Percentiles rank a stretch among this genome's conserved stretches.
These are phyloP conservation scores for Cryomyces minteri DNA, from an alignment of 495 filamentous ascomycete species.

Conservation along the genomic window DNA sequence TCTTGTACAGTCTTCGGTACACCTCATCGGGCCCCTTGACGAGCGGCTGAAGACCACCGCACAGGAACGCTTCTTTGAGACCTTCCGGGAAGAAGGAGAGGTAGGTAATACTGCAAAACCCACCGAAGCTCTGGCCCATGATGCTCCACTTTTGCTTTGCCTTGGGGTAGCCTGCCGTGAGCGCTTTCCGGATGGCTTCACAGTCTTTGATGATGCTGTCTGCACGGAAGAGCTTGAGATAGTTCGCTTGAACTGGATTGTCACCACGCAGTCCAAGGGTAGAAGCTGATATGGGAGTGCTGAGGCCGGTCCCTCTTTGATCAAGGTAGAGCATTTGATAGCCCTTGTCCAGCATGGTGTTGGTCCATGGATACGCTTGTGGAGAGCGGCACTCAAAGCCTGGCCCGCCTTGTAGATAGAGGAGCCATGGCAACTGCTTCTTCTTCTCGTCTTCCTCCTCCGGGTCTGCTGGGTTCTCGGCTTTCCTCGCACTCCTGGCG, in stretches of 20 bases:
- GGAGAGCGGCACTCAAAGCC: constrained; percentile 58
- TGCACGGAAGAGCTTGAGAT: constrained; percentile 73
- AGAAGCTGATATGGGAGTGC: constrained; percentile 53
- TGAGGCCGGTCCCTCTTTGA: constrained; percentile 76
- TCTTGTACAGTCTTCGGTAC: constrained; percentile 51
- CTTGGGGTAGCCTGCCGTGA: constrained; percentile 50
- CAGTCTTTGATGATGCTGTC: constrained; percentile 76
- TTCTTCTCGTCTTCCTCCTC: constrained; percentile 25
- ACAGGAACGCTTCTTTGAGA: constrained; percentile 63
- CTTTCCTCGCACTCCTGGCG: constrained; percentile 47
- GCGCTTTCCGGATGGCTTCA: constrained; percentile 59
- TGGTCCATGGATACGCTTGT: constrained; percentile 47
- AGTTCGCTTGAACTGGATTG: constrained; percentile 48
- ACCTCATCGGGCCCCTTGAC: constrained; percentile 52
- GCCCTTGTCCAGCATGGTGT: constrained; percentile 55
- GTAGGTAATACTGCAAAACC: constrained; percentile 68
- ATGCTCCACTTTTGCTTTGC: constrained; percentile 61
- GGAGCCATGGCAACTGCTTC: constrained; percentile 34
- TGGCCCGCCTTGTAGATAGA: constrained; percentile 40
- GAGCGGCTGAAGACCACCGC: constrained; percentile 67
- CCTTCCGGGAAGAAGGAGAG: constrained; percentile 62
- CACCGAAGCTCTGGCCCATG: constrained; percentile 85
- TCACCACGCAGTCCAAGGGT: constrained; percentile 47
- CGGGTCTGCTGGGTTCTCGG: constrained; percentile 39
- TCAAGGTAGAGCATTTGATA: constrained; percentile 77